Conservation (phyloP, 2,329 filamentous ascomycete species). For the Microdochium paspali region DNA sequence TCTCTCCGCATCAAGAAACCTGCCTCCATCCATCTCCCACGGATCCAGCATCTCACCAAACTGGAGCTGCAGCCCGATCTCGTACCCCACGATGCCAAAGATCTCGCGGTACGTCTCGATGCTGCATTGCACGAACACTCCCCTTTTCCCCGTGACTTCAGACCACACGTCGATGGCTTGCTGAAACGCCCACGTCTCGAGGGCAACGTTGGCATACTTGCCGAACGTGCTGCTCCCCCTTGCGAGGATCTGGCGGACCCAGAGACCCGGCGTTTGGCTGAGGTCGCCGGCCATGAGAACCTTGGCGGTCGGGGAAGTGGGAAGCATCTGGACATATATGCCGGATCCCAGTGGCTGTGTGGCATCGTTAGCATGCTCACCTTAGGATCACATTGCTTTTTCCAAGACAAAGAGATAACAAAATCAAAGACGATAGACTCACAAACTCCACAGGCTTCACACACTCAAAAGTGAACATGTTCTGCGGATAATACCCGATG, state of each 20-base stretch:
- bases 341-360: constrained; percentile 1
- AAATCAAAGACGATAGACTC: neutral
- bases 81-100: constrained; percentile 11
- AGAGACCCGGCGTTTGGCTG: constrained; percentile 13
- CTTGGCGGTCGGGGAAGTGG: constrained; percentile 9
- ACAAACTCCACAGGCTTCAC: constrained; percentile 1
- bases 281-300: constrained; percentile 14
- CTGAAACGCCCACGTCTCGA: constrained; percentile 12
- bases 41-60: constrained; percentile 13
- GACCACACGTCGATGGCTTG: constrained; percentile 13
- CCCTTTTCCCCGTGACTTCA: constrained; percentile 11
- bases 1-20: constrained; percentile 6
- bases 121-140: constrained; percentile 9
- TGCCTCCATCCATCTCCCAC: constrained; percentile 7
- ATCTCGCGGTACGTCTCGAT: constrained; percentile 7
- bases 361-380: neutral
- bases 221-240: constrained; percentile 4
- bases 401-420: no score
- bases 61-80: constrained; percentile 13
- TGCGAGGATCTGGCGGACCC: constrained; percentile 11
- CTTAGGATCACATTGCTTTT: no score
- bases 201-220: constrained; percentile 12
- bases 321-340: constrained; percentile 7
- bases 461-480: constrained; percentile 7
- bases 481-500: constrained; percentile 19